These are phyloP conservation scores for Rutidosis leptorrhynchoides DNA, from an alignment of 129 eudicot genomes.

Conservation along the genomic window DNA sequence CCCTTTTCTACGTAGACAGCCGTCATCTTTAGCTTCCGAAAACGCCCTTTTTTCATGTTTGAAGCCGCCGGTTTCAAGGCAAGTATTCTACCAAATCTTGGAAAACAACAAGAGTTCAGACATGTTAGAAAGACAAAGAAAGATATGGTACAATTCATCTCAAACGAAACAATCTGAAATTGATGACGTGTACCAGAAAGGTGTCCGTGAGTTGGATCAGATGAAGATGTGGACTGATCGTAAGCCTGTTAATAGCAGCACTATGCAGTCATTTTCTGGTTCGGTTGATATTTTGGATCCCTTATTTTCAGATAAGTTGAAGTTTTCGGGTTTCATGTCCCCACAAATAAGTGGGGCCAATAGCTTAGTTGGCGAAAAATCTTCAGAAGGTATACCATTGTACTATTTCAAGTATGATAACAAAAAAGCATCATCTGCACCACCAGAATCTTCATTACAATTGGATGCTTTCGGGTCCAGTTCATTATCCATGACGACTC, in stretches of 20 bases:
- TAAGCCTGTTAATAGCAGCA: constrained; percentile 29
- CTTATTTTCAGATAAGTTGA: constrained; percentile 64
- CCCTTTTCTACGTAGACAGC: constrained; percentile 88
- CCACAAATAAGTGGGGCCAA: constrained; percentile 70
- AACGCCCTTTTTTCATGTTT: constrained; percentile 70
- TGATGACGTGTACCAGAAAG: constrained; percentile 47
- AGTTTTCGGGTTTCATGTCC: constrained; percentile 85
- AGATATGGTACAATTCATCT: constrained; percentile 89
- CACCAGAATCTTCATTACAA: constrained; percentile 53
- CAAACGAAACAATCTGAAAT: constrained; percentile 59
- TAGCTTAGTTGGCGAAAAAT: constrained; percentile 53
- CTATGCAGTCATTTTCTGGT: constrained; percentile 38
- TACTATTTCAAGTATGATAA: constrained; percentile 74
- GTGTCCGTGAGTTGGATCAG: constrained; percentile 60
- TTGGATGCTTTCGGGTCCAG: constrained; percentile 49
- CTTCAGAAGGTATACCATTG: constrained; percentile 88
- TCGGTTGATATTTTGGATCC: constrained; percentile 50
- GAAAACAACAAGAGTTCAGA: constrained; percentile 86
- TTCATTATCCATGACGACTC: constrained; percentile 63
- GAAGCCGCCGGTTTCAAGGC: constrained; percentile 81
- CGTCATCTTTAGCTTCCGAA: constrained; percentile 78
- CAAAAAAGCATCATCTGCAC: constrained; percentile 47
- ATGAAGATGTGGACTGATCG: constrained; percentile 71
- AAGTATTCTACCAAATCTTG: constrained; percentile 58
- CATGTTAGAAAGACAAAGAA: constrained; percentile 97